phyloP scores from a whole-genome alignment of 306 rosid genomes.

The Trifolium subterraneum region DNA sequence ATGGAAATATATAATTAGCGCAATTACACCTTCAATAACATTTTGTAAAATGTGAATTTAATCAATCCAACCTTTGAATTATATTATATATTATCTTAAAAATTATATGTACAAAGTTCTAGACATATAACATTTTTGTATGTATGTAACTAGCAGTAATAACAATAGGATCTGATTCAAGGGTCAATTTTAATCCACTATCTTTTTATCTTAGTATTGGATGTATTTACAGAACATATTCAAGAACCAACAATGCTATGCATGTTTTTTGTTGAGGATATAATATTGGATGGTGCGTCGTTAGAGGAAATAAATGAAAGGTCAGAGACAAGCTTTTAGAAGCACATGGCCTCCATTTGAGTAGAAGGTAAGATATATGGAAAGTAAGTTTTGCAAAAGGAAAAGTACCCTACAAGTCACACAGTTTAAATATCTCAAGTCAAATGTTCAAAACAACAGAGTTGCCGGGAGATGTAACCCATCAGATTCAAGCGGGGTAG shows the following conservation, averaged over 20 bases:
- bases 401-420: background rate
- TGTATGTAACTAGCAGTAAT: background rate
- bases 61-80: background rate
- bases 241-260: background rate
- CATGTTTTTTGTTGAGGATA: background rate
- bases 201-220: background rate
- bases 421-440: background rate
- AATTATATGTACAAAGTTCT: background rate
- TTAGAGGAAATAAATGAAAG: background rate
- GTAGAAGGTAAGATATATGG: background rate
- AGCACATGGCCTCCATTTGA: background rate
- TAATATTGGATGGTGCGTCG: background rate
- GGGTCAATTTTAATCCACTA: background rate
- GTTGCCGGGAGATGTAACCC: no score
- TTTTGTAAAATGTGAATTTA: background rate
- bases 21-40: background rate
- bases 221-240: background rate
- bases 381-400: background rate
- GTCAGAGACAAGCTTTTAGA: no score
- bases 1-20: slow-evolving; percentile 2
- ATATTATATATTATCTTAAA: background rate
- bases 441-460: background rate
- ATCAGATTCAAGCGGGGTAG: no score
- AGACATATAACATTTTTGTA: background rate
- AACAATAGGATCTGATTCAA: background rate